Evolutionary conservation across 257 asterid species (phyloP), one percentile per base, ranked within the genome.

Genomic region (Solanum dulcamara): DNA sequence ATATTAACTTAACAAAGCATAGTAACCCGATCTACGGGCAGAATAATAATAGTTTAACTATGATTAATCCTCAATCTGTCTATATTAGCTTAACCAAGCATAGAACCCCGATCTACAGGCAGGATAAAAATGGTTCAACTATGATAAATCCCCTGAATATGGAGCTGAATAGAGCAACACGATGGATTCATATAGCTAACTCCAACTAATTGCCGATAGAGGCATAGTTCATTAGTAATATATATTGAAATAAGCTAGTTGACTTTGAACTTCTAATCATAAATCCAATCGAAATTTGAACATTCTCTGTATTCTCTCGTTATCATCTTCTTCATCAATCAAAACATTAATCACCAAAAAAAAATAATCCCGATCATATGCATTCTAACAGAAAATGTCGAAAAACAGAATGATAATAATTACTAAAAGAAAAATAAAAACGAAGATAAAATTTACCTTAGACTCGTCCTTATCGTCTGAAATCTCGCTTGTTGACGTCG

Each of bases 401-500:
- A 26, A 57, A 57, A n/a, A 57, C 46, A 64, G 86, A 85, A 84
- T 83, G 12, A 70, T 53, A 28, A 37, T 48, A 75, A 60, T 33
- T 17, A 17, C 30, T 9, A 1, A 0, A 22, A 68, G 10, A 35
- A 22, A 77, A 68, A 17, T 48, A 75, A n/a, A n/a, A 42, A 9
- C 53, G 5, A 75, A 77, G 64, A 86, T 59, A 26, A 64, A 8
- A 44, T 68, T 87, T 83, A 94, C 98, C 98, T 90, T 89, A 37
- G 90, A 85, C 88, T 86, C 92, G 83, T 87, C 91, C 90, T 87
- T 87, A 72, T 84, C 89, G 75, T 87, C 86, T 30, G 89, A 81
- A 72, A 87, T 83, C 59, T 90, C 97, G 87, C 92, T 90, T 84
- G 91, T 82, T 75, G 90, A 90, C 59, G 86, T 88, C 81, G 83